Base-by-base conservation (phyloP, 139 green algal species). In the Microglena sp. region DNA sequence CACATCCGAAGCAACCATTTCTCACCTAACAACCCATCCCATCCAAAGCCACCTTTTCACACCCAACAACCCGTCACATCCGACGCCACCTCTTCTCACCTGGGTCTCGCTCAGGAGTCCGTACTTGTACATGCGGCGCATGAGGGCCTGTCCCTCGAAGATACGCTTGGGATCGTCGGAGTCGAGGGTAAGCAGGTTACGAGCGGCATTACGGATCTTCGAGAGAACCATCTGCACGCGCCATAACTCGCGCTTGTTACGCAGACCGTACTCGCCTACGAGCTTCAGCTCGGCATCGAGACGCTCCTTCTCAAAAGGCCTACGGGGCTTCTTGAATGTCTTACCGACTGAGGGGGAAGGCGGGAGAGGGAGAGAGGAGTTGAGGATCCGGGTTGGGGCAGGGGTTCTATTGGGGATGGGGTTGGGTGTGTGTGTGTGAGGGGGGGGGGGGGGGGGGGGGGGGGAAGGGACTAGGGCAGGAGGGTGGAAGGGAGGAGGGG, bases 211-310 rank as follows among this genome's bases (percentile, higher is more conserved):
- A 56, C 89, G 90, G 78, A 94, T 90, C 76, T 90, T 91, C 71
- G 73, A 86, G 46, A 95, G 79, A 43, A 84, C 82, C 73, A 92
- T 87, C 75, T 92, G 85, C 79, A 99, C 94, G 72, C 94, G 89
- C 94, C 94, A 99, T 7, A 99, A 86, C 91, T 99, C 94, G 36
- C 92, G 86, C 93, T 99, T 99, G 90, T 95, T 95, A 69, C 93
- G 87, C 59, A 99, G 89, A 58, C 94, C 94, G 67, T 95, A 99
- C 84, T 99, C 94, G 67, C 94, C 94, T 31, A 99, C 91, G n/a
- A 96, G 74, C 88, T 99, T 99, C 79, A 99, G 78, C 86, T 99
- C 94, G 32, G 80, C 77, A 70, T 99, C 94, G 60, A 99, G 83
- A 58, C 94, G 94, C 76, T 99, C 94, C 90, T 99, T 99, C 90